Evolutionary conservation across 2,329 filamentous ascomycete species (phyloP), one percentile per base, ranked within the genome.

Genomic region (Colletotrichum somersetense): DNA sequence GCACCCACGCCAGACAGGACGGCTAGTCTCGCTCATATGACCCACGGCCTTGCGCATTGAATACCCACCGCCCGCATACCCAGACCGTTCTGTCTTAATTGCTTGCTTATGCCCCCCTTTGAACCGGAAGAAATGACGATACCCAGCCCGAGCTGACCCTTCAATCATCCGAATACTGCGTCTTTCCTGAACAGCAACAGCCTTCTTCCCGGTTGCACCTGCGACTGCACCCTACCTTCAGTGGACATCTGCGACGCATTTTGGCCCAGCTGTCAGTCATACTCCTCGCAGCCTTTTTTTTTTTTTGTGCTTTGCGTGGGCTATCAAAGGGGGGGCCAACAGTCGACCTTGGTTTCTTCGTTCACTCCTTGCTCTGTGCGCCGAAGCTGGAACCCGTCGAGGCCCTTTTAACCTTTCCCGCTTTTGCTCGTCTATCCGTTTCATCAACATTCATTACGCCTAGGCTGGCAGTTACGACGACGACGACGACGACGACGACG

Each of bases 281-380:
- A 33, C 48, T 40, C 33, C 12, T 50, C 40, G 40, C 40, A 20
- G n/a, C 44, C 44, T 42, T 46, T 52, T 38, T 58, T 57, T 16
- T 30, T 35, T 26, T n/a, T 42, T 48, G 57, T 46, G 35, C 67
- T 67, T 65, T 48, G 52, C 57, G 38, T 69, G 67, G 66, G 73
- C 73, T 62, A 38, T 67, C 53, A 67, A 71, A 72, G 26, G 26
- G 67, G 62, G 67, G 66, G 67, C 62, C 67, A 46, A 55, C 44
- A 6, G 40, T 64, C 72, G 33, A 66, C 44, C n/a, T 68, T 66
- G 59, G 59, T 44, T 62, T 23, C 61, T 66, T 67, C 62, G 64
- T 69, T 66, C 71, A 57, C 53, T 73, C 61, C 53, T 67, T 72
- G 57, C 69, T 62, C 63, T 67, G 70, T 72, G 70, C 70, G 61